Conservation (phyloP, 176 grass and related monocot species). For the Musa beccarii region DNA sequence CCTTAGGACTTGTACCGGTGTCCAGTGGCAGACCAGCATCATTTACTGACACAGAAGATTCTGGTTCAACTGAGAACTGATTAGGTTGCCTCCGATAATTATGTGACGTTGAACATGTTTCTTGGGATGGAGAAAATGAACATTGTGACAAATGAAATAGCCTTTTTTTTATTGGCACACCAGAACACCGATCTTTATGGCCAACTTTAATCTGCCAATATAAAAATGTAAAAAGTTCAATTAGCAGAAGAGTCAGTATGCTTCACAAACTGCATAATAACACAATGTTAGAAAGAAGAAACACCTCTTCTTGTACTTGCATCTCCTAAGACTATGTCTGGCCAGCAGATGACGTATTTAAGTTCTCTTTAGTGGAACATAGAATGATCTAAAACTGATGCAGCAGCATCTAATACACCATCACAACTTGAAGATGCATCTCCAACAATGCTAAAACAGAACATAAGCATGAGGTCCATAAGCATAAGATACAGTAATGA, state of each 20-base stretch:
- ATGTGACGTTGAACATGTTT: not conserved
- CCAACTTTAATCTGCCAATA: constrained; percentile 19
- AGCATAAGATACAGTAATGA: not conserved
- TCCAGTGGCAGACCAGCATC: constrained; percentile 16
- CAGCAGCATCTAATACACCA: not conserved
- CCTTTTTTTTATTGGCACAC: constrained; percentile 43
- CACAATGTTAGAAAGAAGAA: not conserved
- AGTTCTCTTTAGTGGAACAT: not conserved
- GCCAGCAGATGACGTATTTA: not conserved
- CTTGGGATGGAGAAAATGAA: constrained; percentile 3
- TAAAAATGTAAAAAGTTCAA: not conserved
- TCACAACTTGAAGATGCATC: not conserved
- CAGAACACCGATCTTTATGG: constrained; percentile 8
- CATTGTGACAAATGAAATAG: constrained; percentile 10
- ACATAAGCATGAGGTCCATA: not conserved
- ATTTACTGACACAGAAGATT: constrained; percentile 23
- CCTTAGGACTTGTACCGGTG: not conserved
- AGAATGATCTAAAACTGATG: not conserved
- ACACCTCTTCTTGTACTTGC: not conserved
- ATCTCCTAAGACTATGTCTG: not conserved
- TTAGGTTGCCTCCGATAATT: not conserved
- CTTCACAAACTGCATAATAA: not conserved
- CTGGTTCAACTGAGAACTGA: not conserved
- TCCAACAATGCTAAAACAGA: not conserved
- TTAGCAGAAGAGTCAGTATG: not conserved